A percentile compares a stretch with the other conserved stretches of the same genome.
phyloP scores from a whole-genome alignment of 2,329 filamentous ascomycete genomes.

The Endoconidiophora laricicola region DNA sequence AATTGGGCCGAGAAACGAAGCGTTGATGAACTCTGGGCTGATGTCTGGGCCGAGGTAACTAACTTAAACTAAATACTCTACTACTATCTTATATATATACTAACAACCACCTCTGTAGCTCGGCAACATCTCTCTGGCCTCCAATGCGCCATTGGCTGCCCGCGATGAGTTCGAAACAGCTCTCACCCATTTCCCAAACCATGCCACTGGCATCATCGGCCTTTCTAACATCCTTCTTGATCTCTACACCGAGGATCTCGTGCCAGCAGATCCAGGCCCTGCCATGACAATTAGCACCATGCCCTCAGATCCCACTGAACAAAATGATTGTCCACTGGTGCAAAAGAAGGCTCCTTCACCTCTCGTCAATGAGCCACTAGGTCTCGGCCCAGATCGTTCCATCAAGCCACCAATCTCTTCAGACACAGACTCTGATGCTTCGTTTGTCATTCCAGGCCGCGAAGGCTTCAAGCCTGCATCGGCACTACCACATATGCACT shows the following conservation, averaged over 20 bases:
- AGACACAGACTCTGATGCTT: slow-evolving; percentile 5
- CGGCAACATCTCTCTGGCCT: slow-evolving; percentile 48
- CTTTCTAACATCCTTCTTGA: slow-evolving; percentile 76
- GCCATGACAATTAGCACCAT: slow-evolving; percentile 16
- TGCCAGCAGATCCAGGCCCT: slow-evolving; percentile 24
- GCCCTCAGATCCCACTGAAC: slow-evolving; percentile 17
- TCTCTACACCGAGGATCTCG: slow-evolving; percentile 55
- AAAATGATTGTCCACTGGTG: neutral
- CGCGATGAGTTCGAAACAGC: slow-evolving; percentile 68
- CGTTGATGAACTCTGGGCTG: slow-evolving; percentile 69
- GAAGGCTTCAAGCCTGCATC: slow-evolving; percentile 12
- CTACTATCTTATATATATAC: neutral
- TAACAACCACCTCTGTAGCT: slow-evolving; percentile 31
- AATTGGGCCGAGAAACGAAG: slow-evolving; percentile 71
- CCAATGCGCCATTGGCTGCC: slow-evolving; percentile 48
- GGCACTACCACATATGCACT: slow-evolving; percentile 21
- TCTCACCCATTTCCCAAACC: slow-evolving; percentile 62
- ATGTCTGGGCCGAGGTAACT: slow-evolving; percentile 66
- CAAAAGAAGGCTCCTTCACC: neutral
- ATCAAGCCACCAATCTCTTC: slow-evolving; percentile 1
- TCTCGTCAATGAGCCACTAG: slow-evolving; percentile 6
- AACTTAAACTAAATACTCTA: neutral
- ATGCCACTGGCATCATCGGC: slow-evolving; percentile 63
- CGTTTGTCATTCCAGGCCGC: slow-evolving; percentile 16
- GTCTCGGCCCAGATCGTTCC: slow-evolving; percentile 9